Evolutionary conservation across 202 grass and related monocot species (phyloP).

Genomic region (Schoenoplectus tabernaemontani): DNA sequence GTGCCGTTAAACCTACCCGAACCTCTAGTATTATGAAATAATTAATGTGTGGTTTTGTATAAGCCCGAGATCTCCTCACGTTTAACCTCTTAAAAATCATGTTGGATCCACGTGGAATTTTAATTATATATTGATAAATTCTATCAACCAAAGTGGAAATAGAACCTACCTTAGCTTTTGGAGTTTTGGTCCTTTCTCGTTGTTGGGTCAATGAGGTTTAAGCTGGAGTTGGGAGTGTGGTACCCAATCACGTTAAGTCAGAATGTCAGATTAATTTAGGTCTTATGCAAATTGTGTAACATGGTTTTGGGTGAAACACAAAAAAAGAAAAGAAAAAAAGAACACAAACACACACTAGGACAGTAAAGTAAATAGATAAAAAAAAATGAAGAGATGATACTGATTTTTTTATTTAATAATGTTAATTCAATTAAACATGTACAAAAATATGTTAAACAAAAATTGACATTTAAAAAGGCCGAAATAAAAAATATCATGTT

Average conservation of each 20-base stretch:
- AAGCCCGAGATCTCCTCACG: background rate
- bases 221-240: background rate
- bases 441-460: no score
- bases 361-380: no score
- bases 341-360: no score
- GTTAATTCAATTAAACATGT: no score
- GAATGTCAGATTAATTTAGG: background rate
- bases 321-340: no score
- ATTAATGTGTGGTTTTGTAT: constrained; percentile 4
- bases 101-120: background rate
- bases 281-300: background rate
- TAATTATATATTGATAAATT: background rate
- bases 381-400: no score
- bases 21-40: background rate
- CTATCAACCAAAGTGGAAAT: background rate
- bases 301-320: background rate
- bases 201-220: background rate
- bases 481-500: no score
- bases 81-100: background rate
- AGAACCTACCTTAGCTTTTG: background rate
- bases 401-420: no score
- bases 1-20: constrained; percentile 11
- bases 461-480: no score
- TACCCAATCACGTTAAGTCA: no score
- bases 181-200: background rate